A percentile compares a stretch with the other conserved stretches of the same genome.
Conservation (phyloP, 2,329 filamentous ascomycete genomes). For the Furcasterigmium sp. region DNA sequence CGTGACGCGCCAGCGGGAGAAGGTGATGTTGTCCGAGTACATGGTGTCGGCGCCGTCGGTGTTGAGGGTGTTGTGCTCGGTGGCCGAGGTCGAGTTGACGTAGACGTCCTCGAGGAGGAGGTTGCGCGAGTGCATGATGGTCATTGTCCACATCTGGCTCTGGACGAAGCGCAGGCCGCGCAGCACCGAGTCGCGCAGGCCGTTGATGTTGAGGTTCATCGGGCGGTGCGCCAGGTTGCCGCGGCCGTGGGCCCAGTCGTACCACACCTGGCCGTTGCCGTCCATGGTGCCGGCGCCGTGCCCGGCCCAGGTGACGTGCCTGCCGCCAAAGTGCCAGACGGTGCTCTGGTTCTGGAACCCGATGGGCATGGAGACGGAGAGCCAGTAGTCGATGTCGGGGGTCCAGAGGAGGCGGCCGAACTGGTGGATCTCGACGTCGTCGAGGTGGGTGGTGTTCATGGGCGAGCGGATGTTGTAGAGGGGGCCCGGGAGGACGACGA, state of each 20-base stretch:
- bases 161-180: constrained; percentile 45
- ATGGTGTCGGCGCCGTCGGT: constrained; percentile 46
- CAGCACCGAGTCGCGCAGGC: constrained; percentile 41
- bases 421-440: constrained; percentile 38
- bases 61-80: constrained; percentile 26
- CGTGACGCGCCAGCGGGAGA: constrained; percentile 42
- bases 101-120: constrained; percentile 44
- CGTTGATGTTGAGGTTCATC: constrained; percentile 41
- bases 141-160: constrained; percentile 58
- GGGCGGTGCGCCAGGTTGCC: constrained; percentile 44
- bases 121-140: constrained; percentile 41
- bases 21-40: constrained; percentile 44
- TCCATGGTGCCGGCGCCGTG: constrained; percentile 47
- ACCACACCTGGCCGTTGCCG: constrained; percentile 58
- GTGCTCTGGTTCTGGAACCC: constrained; percentile 52
- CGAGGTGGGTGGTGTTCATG: constrained; percentile 26
- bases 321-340: constrained; percentile 49
- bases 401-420: constrained; percentile 32
- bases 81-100: constrained; percentile 41
- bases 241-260: constrained; percentile 38
- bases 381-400: constrained; percentile 45
- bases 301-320: constrained; percentile 42
- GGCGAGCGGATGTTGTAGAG: constrained; percentile 26
- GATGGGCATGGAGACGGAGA: constrained; percentile 41
- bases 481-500: constrained; percentile 25